A percentile compares a stretch with the other conserved stretches of the same genome.
Conservation (phyloP, 108 stramenopile genomes). For the Asterionellopsis glacialis region DNA sequence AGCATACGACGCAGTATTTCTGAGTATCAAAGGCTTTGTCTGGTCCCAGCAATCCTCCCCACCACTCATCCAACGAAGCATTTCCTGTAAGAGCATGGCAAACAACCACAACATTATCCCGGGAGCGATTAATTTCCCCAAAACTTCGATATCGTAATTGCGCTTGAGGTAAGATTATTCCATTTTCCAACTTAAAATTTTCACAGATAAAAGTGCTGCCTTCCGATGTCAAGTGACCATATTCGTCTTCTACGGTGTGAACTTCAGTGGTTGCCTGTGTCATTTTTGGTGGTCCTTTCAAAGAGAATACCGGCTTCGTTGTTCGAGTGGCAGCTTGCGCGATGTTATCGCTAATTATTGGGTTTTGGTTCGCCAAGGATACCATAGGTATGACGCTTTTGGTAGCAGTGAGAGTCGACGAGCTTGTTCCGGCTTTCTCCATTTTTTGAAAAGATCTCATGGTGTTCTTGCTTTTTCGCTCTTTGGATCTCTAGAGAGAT, state of each 20-base stretch:
- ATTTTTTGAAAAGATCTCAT: too few species aligned
- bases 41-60: constrained; percentile 87
- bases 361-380: too few species aligned
- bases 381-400: too few species aligned
- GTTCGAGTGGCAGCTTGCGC: too few species aligned
- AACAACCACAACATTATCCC: constrained; percentile 88
- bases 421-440: too few species aligned
- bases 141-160: constrained; percentile 89
- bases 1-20: constrained; percentile 87
- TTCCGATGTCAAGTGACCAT: constrained; percentile 75
- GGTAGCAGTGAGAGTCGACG: too few species aligned
- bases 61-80: constrained; percentile 87
- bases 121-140: constrained; percentile 69
- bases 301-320: too few species aligned
- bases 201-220: constrained; percentile 62
- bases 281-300: too few species aligned
- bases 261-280: too few species aligned
- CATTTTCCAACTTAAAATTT: constrained; percentile 52
- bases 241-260: constrained; percentile 78
- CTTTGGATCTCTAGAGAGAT: too few species aligned
- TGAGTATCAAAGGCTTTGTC: constrained; percentile 92
- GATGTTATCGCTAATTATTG: too few species aligned
- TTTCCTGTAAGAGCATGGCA: constrained; percentile 96
- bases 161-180: constrained; percentile 62
- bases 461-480: too few species aligned